A percentile compares a stretch with the other conserved stretches of the same genome.
Evolutionary conservation across 2,329 filamentous ascomycete genomes (phyloP).

Genomic region (Blumeriella jaapii): DNA sequence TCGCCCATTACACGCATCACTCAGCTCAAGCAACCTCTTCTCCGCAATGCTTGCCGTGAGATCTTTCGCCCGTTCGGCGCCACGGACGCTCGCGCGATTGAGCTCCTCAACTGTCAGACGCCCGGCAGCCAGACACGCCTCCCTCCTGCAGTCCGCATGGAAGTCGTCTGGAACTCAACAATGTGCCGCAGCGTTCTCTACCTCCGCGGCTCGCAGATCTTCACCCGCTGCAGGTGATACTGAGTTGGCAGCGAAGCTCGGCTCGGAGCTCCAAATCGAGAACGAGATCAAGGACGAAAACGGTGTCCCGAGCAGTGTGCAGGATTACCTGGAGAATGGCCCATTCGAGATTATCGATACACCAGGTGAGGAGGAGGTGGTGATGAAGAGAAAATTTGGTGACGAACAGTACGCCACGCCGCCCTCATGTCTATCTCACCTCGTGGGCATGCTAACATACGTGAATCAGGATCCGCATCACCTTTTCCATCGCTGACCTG

Average conservation of each 20-base stretch:
- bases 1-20: neutral
- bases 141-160: constrained; percentile 23
- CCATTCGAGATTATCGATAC: constrained; percentile 75
- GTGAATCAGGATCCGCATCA: constrained; percentile 54
- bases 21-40: too few species aligned
- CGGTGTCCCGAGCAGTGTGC: constrained; percentile 63
- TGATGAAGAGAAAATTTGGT: constrained; percentile 69
- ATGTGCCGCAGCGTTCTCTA: constrained; percentile 26
- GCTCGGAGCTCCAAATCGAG: constrained; percentile 76
- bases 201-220: constrained; percentile 32
- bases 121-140: constrained; percentile 6
- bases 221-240: constrained; percentile 46
- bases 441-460: constrained; percentile 19
- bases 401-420: constrained; percentile 63
- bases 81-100: constrained; percentile 47
- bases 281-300: constrained; percentile 62
- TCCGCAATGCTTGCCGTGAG: constrained; percentile 56
- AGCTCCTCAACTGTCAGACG: constrained; percentile 3
- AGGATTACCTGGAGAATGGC: constrained; percentile 79
- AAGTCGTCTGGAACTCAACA: constrained; percentile 21
- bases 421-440: constrained; percentile 28
- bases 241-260: constrained; percentile 77
- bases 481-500: constrained; percentile 77
- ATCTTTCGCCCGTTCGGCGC: constrained; percentile 52
- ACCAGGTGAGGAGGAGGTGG: constrained; percentile 76